phyloP scores from a whole-genome alignment of 2,329 filamentous ascomycete genomes.

The Chaetomium sp. region DNA sequence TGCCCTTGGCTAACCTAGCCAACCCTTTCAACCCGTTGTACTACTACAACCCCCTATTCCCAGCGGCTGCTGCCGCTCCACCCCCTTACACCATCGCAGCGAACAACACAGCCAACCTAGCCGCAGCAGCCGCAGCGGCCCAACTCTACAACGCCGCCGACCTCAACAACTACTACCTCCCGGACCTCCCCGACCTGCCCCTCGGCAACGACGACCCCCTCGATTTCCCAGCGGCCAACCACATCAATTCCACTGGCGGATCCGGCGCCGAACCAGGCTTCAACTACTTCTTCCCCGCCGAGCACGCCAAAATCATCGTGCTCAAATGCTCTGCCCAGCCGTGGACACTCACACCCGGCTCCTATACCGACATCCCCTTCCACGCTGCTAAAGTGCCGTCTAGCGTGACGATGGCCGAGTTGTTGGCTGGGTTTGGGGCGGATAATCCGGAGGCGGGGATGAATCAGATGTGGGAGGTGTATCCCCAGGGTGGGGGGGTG shows the following conservation, averaged over 20 bases:
- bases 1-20: background rate
- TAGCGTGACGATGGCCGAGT: slow-evolving; percentile 46
- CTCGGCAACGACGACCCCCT: slow-evolving; percentile 36
- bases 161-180: slow-evolving; percentile 17
- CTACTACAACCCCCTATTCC: background rate
- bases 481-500: slow-evolving; percentile 46
- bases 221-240: slow-evolving; percentile 44
- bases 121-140: background rate
- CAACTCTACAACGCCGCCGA: background rate
- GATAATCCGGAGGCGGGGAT: slow-evolving; percentile 43
- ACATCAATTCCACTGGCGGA: slow-evolving; percentile 52
- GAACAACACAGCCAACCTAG: background rate
- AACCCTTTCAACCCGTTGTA: background rate
- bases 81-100: background rate
- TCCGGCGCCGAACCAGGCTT: slow-evolving; percentile 55
- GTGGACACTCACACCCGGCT: slow-evolving; percentile 41
- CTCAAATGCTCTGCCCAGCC: slow-evolving; percentile 45
- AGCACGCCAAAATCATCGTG: slow-evolving; percentile 55
- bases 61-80: background rate
- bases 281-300: slow-evolving; percentile 53
- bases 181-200: slow-evolving; percentile 20
- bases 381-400: slow-evolving; percentile 47
- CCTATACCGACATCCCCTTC: slow-evolving; percentile 38
- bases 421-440: slow-evolving; percentile 55
- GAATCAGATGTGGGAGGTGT: slow-evolving; percentile 52